Conservation (phyloP, 345 rosid species). For the Sapria himalayana region DNA sequence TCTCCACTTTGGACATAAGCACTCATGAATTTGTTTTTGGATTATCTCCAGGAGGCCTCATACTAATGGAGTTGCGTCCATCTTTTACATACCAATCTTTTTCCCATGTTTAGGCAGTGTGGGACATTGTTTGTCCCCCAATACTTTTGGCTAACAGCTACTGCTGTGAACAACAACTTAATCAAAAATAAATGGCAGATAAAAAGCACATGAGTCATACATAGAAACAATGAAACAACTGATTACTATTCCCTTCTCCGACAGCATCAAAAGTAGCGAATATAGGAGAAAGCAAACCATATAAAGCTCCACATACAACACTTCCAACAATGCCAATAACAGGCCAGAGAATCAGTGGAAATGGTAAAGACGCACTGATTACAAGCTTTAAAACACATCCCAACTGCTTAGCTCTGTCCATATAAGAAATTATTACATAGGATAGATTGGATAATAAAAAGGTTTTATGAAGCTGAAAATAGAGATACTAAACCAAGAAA, state of each 20-base stretch:
- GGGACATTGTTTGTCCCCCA: no score
- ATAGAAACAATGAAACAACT: conserved; percentile 47
- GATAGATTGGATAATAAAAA: no score
- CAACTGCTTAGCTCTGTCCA: conserved; percentile 43
- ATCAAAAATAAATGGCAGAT: neutral
- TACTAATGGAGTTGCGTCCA: no score
- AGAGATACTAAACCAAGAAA: no score
- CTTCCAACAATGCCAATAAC: conserved; percentile 47
- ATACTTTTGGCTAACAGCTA: no score
- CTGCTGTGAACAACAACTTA: conserved; percentile 2
- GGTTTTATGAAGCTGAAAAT: no score
- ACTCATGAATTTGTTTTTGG: no score
- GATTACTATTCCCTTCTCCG: conserved; percentile 62
- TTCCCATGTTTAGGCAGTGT: no score
- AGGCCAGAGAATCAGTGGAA: conserved; percentile 31
- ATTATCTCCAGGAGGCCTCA: no score
- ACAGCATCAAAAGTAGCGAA: conserved; percentile 88
- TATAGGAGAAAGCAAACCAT: conserved; percentile 70
- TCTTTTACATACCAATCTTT: no score
- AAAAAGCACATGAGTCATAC: conserved; percentile 20
- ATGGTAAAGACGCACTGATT: conserved; percentile 40
- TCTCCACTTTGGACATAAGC: no score
- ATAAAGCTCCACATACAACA: conserved; percentile 35
- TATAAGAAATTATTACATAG: conserved; percentile 11
- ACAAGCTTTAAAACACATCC: conserved; percentile 72